Evolutionary conservation across 495 filamentous ascomycete species (phyloP), one percentile per base, ranked within the genome.

Genomic region (Aspergillus sclerotiicarbonarius): DNA sequence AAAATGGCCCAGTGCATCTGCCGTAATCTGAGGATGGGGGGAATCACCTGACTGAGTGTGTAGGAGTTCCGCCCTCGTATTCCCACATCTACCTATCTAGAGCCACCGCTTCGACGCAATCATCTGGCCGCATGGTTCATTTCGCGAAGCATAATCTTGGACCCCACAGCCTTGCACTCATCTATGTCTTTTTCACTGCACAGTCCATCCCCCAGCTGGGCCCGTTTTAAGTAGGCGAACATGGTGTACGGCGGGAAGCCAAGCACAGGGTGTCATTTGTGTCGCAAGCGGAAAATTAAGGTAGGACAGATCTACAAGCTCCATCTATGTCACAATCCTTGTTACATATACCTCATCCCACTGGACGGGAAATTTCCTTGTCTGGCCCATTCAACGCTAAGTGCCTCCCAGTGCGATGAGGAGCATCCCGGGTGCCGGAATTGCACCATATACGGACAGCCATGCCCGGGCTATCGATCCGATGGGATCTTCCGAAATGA

Each of bases 231-330:
- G 45, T 15, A 58, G 48, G 30, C 62, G 56, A 72, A 61, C 44
- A 79, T 79, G 76, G 76, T 79, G 18, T 79, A 77, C 67, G 71
- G 69, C 43, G 76, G 73, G 10, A 77, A 74, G 48, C 73, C 75
- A 21, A 79, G 76, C 62, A 76, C 72, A 30, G 76, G 76, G 62
- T 79, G 76, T 69, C 62, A 76, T 65, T 59, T 76, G 61, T 79
- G 76, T 64, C 76, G 76, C 60, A 76, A 71, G 56, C 70, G 75
- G 52, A 79, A 77, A 64, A 77, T 79, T 58, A 79, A 77, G 75
- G 76, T 77, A 73, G 60, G 66, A 66, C 48, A 25, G 48, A 54
- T 37, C 55, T 53, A 16, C 8, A 4, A 33, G 3, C 41, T 20
- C 20, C 25, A 43, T 53, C 52, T 59, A 47, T 52, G 6, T 57